Base-by-base conservation (phyloP, 2,329 filamentous ascomycete species). In the Penicillium sclerotiorum region DNA sequence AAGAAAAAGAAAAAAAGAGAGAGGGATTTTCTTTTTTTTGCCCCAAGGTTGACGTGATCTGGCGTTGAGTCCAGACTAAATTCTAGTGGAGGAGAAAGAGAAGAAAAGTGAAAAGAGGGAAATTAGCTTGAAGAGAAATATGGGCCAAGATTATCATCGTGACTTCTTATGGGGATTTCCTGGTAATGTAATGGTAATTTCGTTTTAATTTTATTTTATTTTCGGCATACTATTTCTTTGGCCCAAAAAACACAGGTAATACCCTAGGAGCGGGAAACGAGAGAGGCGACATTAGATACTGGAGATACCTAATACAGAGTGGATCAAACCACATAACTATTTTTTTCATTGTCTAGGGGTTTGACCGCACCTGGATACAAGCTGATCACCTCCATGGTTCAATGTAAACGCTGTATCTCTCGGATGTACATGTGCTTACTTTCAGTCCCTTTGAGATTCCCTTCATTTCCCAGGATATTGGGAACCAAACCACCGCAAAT, bases 291-390 rank as follows among this genome's bases (percentile, higher is more conserved):
- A n/a, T n/a, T n/a, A n/a, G n/a, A n/a, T n/a, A n/a, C n/a, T n/a
- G n/a, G n/a, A n/a, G n/a, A 5, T 23, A 7, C 22, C 13, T 15
- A 5, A 27, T 23, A 17, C 22, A 23, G 39, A 28, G 21, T 25
- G 42, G 39, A 42, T 43, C 30, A 50, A 50, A 45, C 22, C 42
- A 35, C 41, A 44, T 33, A 45, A 45, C 40, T 17, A 33, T 45
- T 47, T 33, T 27, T 44, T 52, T 49, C 46, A 45, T 21, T 42
- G 42, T 49, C 47, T 23, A 45, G 48, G 40, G 41, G 45, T 51
- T 48, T 40, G 45, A 56, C 45, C 52, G 41, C 25, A 23, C 40
- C n/a, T 35, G 23, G 25, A 48, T 50, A 42, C 36, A 12, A 18
- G 25, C n/a, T n/a, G n/a, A n/a, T n/a, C n/a, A n/a, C n/a, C n/a